Evolutionary conservation across 2,329 filamentous ascomycete genomes (phyloP).

Genomic region (Fusarium sterilihyphosum): DNA sequence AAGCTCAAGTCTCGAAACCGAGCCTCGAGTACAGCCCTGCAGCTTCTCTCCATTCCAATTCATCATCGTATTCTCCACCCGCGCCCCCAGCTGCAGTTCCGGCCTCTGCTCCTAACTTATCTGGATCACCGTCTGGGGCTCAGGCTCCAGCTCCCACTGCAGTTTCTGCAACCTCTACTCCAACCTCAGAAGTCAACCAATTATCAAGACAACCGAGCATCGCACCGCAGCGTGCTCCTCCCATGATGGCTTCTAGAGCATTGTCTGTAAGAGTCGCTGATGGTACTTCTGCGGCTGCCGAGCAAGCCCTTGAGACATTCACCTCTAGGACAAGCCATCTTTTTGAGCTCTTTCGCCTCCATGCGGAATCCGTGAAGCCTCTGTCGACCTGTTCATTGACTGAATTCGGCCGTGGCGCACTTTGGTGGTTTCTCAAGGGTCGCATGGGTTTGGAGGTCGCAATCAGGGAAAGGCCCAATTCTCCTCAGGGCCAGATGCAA

Average conservation of each 20-base stretch:
- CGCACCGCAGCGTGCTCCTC: constrained; percentile 42
- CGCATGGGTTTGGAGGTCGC: constrained; percentile 78
- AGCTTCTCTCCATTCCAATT: constrained; percentile 49
- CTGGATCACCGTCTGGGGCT: constrained; percentile 1
- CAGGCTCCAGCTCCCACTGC: background rate
- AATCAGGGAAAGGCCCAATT: constrained; percentile 69
- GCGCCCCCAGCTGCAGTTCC: constrained; percentile 18
- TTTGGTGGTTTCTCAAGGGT: constrained; percentile 93
- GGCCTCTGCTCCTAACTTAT: constrained; percentile 1
- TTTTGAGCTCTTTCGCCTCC: constrained; percentile 78
- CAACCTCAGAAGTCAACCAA: constrained; percentile 29
- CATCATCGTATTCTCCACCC: constrained; percentile 45
- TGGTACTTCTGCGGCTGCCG: constrained; percentile 57
- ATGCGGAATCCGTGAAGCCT: constrained; percentile 78
- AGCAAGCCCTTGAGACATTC: constrained; percentile 77
- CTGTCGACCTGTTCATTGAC: constrained; percentile 69
- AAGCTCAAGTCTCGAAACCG: constrained; percentile 37
- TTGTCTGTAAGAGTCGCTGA: constrained; percentile 56
- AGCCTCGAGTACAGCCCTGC: constrained; percentile 56
- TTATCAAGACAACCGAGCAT: constrained; percentile 38
- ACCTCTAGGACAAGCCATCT: constrained; percentile 76
- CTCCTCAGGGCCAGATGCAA: constrained; percentile 62
- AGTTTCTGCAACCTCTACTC: constrained; percentile 2
- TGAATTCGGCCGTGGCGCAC: constrained; percentile 75
- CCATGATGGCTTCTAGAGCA: constrained; percentile 45